Evolutionary conservation across 768 basidiomycete species (phyloP), one percentile per base, ranked within the genome.

Genomic region (Chlorophyllum brunneum): DNA sequence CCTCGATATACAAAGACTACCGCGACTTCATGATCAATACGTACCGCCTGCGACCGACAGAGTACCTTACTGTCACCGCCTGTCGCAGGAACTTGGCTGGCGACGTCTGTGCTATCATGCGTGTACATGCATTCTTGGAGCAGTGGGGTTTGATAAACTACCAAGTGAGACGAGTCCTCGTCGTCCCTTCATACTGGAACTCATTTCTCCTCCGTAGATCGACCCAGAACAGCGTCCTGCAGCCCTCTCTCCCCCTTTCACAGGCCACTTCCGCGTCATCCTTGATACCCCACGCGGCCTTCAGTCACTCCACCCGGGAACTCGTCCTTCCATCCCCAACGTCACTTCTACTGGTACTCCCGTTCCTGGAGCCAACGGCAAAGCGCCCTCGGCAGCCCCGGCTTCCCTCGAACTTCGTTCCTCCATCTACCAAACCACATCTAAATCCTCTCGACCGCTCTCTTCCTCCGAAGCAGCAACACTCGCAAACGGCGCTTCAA

Each of bases 21-120:
- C 85, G 97, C 55, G 95, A 99, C 76, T 99, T 99, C 61, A 99
- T 99, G 95, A 83, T 99, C 67, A 98, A 99, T 72, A 94, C 97
- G 1, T 98, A 98, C 69, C 79, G 97, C 45, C 77, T 99, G 33
- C 80, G 97, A 45, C 97, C 97, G 1, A 81, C 80, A 20, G 97
- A 99, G 66, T 99, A 99, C 62, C 79, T 99, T 53, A 99, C 97
- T 15, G 91, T 98, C 54, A 99, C 97, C 1, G 95, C 95, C 1
- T 99, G 97, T 65, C 70, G 97, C 63, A 74, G 97, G 57, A 99
- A 99, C 69, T 70, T 99, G 57, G 95, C 95, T 4, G 97, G 97
- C 39, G 97, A 99, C 67, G 97, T 98, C 5, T 98, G 97, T 63
- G 93, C 92, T 22, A 89, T 99, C 62, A 95, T 98, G 95, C 85